phyloP scores from a whole-genome alignment of 805 yeast species.

The Metschnikowia proteae region DNA sequence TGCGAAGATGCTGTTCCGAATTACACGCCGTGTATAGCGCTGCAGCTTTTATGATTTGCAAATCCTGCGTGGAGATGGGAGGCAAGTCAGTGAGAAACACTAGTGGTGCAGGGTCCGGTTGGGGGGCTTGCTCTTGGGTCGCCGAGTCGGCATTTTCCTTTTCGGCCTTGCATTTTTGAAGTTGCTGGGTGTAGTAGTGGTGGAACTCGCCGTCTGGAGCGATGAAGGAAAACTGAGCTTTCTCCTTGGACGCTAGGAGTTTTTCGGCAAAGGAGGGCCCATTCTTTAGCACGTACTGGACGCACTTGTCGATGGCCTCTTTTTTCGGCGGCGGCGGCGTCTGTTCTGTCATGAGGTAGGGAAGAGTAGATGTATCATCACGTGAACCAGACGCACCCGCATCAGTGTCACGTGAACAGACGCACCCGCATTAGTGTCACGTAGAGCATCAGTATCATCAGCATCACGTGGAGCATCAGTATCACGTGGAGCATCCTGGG shows the following conservation, averaged over 20 bases:
- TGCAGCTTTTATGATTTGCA: conserved; percentile 64
- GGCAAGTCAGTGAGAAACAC: conserved; percentile 28
- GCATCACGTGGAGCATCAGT: too few relatives aligned
- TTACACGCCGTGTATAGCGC: conserved; percentile 67
- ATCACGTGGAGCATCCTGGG: too few relatives aligned
- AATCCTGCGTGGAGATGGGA: conserved; percentile 55
- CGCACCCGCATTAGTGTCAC: too few relatives aligned
- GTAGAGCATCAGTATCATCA: too few relatives aligned
- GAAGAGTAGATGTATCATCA: too few relatives aligned
- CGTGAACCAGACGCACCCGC: too few relatives aligned
- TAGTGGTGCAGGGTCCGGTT: conserved; percentile 18
- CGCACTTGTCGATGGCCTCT: conserved; percentile 65
- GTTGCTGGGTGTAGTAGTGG: conserved; percentile 43
- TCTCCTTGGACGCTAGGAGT: conserved; percentile 45
- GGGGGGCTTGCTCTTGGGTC: background rate
- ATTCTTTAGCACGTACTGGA: conserved; percentile 62
- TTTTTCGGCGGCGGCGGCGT: conserved; percentile 38
- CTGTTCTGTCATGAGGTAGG: background rate
- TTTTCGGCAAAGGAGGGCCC: conserved; percentile 64
- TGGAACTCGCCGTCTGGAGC: conserved; percentile 51
- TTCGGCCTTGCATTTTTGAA: background rate
- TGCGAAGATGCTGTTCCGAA: conserved; percentile 42
- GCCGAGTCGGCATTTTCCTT: background rate
- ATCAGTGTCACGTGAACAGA: too few relatives aligned
- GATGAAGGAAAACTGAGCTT: conserved; percentile 63